These are phyloP conservation scores for Adansonia grandidieri DNA, from an alignment of 441 rosid species.

Conservation along the genomic window DNA sequence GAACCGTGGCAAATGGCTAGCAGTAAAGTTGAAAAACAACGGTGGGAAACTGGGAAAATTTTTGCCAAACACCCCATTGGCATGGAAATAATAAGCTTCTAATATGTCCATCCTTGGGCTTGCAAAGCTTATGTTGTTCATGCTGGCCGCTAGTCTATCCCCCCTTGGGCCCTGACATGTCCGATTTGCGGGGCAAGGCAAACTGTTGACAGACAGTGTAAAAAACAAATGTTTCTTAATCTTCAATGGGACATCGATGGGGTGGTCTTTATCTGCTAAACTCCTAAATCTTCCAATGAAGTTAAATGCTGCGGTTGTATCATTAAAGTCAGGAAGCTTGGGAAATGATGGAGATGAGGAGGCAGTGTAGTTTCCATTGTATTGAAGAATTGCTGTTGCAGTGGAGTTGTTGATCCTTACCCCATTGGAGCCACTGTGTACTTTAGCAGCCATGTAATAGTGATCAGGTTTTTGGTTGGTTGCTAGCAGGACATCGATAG, in stretches of 20 bases:
- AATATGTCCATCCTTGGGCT: slow-evolving; percentile 35
- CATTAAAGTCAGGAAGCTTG: slow-evolving; percentile 34
- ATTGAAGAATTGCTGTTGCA: slow-evolving; percentile 42
- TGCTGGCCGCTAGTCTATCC: slow-evolving; percentile 38
- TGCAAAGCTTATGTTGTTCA: slow-evolving; percentile 40
- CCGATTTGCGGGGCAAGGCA: slow-evolving; percentile 29
- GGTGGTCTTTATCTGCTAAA: slow-evolving; percentile 17
- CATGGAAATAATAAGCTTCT: slow-evolving; percentile 35
- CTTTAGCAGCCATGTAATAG: slow-evolving; percentile 44
- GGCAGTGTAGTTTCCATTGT: slow-evolving; percentile 5
- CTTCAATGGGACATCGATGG: slow-evolving; percentile 42
- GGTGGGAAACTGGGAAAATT: slow-evolving; percentile 43
- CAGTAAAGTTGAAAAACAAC: slow-evolving; percentile 35
- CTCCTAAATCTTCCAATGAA: slow-evolving; percentile 36
- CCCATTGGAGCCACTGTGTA: slow-evolving; percentile 35
- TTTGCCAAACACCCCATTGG: slow-evolving; percentile 34
- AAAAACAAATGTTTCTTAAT: slow-evolving; percentile 30
- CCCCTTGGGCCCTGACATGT: slow-evolving; percentile 34
- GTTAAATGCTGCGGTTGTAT: slow-evolving; percentile 31
- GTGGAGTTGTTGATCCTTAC: slow-evolving; percentile 35
- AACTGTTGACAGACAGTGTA: slow-evolving; percentile 36
- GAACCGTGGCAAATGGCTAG: slow-evolving; percentile 23
- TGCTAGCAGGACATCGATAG: slow-evolving; percentile 37
- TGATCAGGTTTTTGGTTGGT: slow-evolving; percentile 32
- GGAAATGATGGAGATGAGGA: slow-evolving; percentile 28